Percentiles rank a stretch among this genome's conserved stretches.
Evolutionary conservation across 768 basidiomycete genomes (phyloP).

Genomic region (Tulasnella sp.): DNA sequence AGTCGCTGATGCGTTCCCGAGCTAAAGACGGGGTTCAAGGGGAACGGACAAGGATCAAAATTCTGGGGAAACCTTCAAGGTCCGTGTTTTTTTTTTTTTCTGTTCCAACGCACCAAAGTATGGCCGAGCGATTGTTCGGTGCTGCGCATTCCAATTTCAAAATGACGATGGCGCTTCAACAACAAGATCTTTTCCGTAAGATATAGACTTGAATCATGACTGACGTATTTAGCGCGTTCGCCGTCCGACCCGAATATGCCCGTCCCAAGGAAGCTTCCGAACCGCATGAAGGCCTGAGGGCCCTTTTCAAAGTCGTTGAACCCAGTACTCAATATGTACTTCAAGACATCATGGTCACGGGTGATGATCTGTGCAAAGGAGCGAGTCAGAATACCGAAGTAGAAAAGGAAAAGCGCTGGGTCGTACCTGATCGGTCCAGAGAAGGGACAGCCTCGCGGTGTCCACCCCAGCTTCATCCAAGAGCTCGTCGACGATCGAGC

Average conservation of each 20-base stretch:
- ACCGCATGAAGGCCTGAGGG: not conserved
- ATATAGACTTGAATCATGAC: not conserved
- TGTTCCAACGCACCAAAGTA: conserved; percentile 35
- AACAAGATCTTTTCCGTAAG: not conserved
- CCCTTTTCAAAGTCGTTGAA: conserved; percentile 8
- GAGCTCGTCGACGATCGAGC: conserved; percentile 16
- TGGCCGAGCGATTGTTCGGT: conserved; percentile 34
- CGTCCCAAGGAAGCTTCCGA: conserved; percentile 33
- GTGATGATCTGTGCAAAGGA: conserved; percentile 17
- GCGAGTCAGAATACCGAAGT: not conserved
- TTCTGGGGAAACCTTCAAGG: too few species aligned
- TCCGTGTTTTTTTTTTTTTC: not conserved
- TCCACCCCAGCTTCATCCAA: conserved; percentile 19
- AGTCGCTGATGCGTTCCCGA: conserved; percentile 29
- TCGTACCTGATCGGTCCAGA: not conserved
- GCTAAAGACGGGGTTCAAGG: conserved; percentile 20
- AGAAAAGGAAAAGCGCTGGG: not conserved
- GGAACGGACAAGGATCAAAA: too few species aligned
- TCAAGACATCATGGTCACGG: conserved; percentile 23
- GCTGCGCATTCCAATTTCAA: conserved; percentile 29
- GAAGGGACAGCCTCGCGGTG: conserved; percentile 17
- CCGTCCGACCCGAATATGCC: conserved; percentile 39
- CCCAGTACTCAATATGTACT: conserved; percentile 26
- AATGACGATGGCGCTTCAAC: too few species aligned
- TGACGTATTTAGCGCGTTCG: conserved; percentile 34